A percentile compares a stretch with the other conserved stretches of the same genome.
Evolutionary conservation across 176 grass and related monocot species (phyloP).

Genomic region (Hsuehochloa calcarea): DNA sequence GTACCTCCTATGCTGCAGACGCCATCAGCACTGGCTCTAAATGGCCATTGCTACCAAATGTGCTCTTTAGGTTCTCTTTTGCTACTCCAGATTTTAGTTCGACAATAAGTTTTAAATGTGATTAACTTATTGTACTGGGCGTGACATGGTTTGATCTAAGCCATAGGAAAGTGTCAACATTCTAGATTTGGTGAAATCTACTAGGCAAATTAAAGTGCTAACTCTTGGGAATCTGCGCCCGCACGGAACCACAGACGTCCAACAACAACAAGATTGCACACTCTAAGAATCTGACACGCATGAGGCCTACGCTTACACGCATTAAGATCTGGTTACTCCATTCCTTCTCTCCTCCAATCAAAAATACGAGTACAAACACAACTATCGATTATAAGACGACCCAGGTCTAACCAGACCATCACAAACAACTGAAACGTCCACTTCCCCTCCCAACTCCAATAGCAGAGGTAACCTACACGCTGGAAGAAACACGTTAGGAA

Average conservation of each 20-base stretch:
- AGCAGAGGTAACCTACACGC: background rate
- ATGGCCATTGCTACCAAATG: background rate
- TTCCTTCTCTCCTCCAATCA: background rate
- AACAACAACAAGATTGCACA: background rate
- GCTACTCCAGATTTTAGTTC: background rate
- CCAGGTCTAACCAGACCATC: background rate
- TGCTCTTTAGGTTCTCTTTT: background rate
- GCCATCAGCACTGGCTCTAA: background rate
- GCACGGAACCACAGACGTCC: background rate
- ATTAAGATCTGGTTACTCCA: background rate
- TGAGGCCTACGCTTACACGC: background rate
- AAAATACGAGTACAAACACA: background rate
- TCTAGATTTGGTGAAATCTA: background rate
- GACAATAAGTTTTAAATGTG: background rate
- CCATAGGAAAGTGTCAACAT: background rate
- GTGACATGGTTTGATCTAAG: background rate
- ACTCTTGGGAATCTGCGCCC: background rate
- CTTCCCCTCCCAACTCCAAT: background rate
- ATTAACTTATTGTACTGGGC: background rate
- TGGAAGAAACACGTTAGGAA: background rate
- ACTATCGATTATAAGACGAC: background rate
- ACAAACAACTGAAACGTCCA: background rate
- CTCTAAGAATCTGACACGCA: background rate
- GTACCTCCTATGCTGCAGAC: background rate
- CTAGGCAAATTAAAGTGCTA: background rate